A percentile compares a stretch with the other conserved stretches of the same genome.
Conservation (phyloP, 129 eudicot genomes). For the Flaveria trinervia region DNA sequence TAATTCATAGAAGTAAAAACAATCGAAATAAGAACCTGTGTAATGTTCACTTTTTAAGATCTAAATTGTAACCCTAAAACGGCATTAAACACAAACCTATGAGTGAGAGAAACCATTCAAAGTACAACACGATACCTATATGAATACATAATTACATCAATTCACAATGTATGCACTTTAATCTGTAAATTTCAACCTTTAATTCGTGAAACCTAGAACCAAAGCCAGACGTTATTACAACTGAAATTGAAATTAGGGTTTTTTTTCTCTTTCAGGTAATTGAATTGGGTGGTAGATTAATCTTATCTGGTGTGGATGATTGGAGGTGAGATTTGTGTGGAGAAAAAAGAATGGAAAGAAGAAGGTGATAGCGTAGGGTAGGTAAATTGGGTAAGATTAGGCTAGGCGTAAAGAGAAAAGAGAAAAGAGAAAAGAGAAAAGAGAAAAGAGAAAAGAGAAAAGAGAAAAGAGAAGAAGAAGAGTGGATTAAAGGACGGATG, state of each 20-base stretch:
- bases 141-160: background rate
- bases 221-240: background rate
- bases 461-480: background rate
- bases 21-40: background rate
- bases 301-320: background rate
- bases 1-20: background rate
- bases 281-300: background rate
- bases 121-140: background rate
- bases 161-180: background rate
- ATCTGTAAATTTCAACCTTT: background rate
- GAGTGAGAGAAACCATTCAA: background rate
- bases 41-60: background rate
- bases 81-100: background rate
- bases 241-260: conserved; percentile 8
- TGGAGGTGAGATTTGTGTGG: background rate
- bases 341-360: background rate
- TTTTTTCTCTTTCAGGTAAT: background rate
- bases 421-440: background rate
- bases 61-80: background rate
- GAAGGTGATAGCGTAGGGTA: background rate
- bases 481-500: background rate
- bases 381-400: background rate
- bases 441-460: background rate
- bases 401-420: background rate
- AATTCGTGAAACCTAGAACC: background rate